Percentiles rank a stretch among this genome's conserved stretches.
Evolutionary conservation across 495 filamentous ascomycete species (phyloP).

Genomic region (Aspergillus coremiiformis): DNA sequence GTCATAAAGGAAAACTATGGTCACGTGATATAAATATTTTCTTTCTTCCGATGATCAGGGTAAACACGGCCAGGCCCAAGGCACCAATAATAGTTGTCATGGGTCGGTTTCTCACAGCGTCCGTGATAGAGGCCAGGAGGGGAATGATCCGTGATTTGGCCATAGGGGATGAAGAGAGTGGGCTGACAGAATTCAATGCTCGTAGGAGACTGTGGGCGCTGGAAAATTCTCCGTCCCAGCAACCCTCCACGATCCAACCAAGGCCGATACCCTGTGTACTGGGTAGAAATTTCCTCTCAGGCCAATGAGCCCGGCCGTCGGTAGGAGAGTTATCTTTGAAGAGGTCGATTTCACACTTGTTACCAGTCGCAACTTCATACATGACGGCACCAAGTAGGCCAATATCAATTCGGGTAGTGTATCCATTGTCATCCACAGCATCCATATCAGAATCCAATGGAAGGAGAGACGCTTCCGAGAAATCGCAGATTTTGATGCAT

Average conservation of each 20-base stretch:
- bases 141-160: too few species aligned
- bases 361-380: constrained; percentile 23
- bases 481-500: constrained; percentile 26
- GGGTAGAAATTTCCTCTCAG: constrained; percentile 17
- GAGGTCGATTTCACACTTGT: constrained; percentile 22
- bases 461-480: constrained; percentile 21
- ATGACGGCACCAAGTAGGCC: constrained; percentile 24
- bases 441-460: constrained; percentile 22
- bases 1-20: too few species aligned
- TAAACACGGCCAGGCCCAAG: too few species aligned
- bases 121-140: too few species aligned
- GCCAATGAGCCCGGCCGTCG: constrained; percentile 17
- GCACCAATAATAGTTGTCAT: too few species aligned
- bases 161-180: too few species aligned
- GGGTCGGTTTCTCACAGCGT: too few species aligned
- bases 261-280: constrained; percentile 22
- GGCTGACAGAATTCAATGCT: too few species aligned
- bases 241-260: constrained; percentile 23
- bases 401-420: constrained; percentile 20
- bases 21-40: too few species aligned
- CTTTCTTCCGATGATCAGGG: too few species aligned
- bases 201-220: constrained; percentile 15
- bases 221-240: constrained; percentile 22
- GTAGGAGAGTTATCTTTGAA: constrained; percentile 17
- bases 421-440: constrained; percentile 20